Percentiles rank a stretch among this genome's conserved stretches.
These are phyloP conservation scores for Trichosporon sp. DNA, from an alignment of 1,284 basidiomycete genomes.

Conservation along the genomic window DNA sequence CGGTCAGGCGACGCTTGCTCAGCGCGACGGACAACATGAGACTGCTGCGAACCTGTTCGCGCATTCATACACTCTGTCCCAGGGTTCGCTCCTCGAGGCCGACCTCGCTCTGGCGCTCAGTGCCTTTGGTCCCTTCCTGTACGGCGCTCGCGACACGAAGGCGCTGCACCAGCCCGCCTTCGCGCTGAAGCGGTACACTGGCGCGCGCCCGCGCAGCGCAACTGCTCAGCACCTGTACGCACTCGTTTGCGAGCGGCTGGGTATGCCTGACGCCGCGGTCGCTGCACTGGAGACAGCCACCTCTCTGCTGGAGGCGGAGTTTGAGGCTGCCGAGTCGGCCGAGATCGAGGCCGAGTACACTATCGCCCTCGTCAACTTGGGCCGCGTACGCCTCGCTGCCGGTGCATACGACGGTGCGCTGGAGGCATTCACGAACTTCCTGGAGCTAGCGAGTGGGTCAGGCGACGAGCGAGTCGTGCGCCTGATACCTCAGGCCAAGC, in stretches of 20 bases:
- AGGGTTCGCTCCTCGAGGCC: slow-evolving; percentile 66
- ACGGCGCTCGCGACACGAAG: slow-evolving; percentile 20
- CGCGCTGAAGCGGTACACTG: slow-evolving; percentile 69
- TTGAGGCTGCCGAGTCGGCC: slow-evolving; percentile 78
- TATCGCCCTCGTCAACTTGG: slow-evolving; percentile 76
- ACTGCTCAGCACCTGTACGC: slow-evolving; percentile 78
- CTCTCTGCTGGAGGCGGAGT: slow-evolving; percentile 70
- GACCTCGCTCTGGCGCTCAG: slow-evolving; percentile 72
- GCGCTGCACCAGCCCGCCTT: slow-evolving; percentile 66
- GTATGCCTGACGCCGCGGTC: slow-evolving; percentile 62
- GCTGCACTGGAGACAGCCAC: slow-evolving; percentile 59
- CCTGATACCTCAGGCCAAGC: slow-evolving; percentile 56
- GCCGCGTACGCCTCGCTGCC: slow-evolving; percentile 63
- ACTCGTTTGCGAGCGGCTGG: slow-evolving; percentile 77
- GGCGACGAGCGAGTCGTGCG: slow-evolving; percentile 26
- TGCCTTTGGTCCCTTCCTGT: slow-evolving; percentile 54
- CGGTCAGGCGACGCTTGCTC: slow-evolving; percentile 80
- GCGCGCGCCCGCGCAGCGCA: slow-evolving; percentile 62
- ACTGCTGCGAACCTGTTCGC: slow-evolving; percentile 70
- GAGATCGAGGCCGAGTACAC: slow-evolving; percentile 71
- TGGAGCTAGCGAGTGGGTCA: slow-evolving; percentile 57
- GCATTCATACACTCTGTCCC: slow-evolving; percentile 70
- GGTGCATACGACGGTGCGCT: slow-evolving; percentile 59
- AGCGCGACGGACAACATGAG: slow-evolving; percentile 56
- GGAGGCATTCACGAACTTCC: slow-evolving; percentile 65